Evolutionary conservation across 345 rosid species (phyloP), one percentile per base, ranked within the genome.

Genomic region (Eutrema japonicum): DNA sequence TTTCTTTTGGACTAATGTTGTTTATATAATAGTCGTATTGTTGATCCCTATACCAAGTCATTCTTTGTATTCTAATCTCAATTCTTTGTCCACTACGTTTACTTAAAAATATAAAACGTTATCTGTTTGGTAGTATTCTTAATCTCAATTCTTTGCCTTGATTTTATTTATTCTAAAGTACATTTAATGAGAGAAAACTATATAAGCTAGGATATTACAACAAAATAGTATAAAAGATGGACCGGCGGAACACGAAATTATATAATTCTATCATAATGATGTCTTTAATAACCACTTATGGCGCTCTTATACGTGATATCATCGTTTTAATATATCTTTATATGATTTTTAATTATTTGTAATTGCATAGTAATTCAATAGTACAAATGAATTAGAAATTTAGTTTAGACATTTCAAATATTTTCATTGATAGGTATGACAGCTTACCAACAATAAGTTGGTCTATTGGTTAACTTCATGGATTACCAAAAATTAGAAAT

Each of bases 1-100:
- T 41, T 56, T 66, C 2, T 65, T 65, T 74, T 74, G 77, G 72
- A 74, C 45, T 11, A 57, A 48, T 56, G 66, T 10, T 66, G 61
- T 57, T 57, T n/a, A 22, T 66, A 41, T 40, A 11, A 66, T 38
- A 58, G 26, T 59, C 47, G 10, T 14, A 40, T 13, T 50, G 27
- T 58, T 29, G 58, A 74, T 66, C 61, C 38, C 37, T 40, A 66
- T 48, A 50, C 40, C 66, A 74, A 58, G 54, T 58, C 67, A 57
- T 49, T 48, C 66, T 40, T 72, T 12, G 45, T 72, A 64, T 63
- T 66, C 43, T 74, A 66, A 48, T 66, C 54, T 10, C 30, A 48
- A 32, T 13, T 58, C 18, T 40, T 49, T 57, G 43, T 49, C 72
- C 72, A 46, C 68, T 27, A 40, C 35, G 38, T 18, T 35, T 33